Evolutionary conservation across 331 rosid genomes (phyloP).

Genomic region (Phaseolus coccineus): DNA sequence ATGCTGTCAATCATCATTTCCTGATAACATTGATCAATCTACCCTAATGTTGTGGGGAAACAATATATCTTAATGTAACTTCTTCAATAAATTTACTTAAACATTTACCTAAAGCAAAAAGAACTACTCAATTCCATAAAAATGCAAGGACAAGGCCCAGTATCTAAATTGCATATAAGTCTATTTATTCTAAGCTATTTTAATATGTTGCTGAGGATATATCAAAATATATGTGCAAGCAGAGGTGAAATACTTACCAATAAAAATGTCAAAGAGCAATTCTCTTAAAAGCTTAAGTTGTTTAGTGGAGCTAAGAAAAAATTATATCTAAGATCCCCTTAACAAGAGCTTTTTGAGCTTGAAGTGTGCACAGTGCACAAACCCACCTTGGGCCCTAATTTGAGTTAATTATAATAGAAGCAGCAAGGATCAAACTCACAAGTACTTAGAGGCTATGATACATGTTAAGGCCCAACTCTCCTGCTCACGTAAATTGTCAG

Average conservation of each 20-base stretch:
- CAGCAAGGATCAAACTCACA: neutral
- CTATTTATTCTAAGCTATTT: neutral
- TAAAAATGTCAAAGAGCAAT: neutral
- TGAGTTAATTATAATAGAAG: neutral
- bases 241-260: constrained; percentile 20
- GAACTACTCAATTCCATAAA: neutral
- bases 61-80: constrained; percentile 12
- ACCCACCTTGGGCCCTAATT: neutral
- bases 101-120: constrained; percentile 5
- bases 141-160: neutral
- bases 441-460: neutral
- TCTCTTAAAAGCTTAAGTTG: neutral
- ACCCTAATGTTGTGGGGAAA: neutral
- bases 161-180: neutral
- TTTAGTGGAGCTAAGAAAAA: constrained; percentile 2
- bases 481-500: neutral
- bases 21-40: constrained; percentile 9
- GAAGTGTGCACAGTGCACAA: neutral
- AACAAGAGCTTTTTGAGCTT: neutral
- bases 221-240: constrained; percentile 26
- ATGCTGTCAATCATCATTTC: neutral
- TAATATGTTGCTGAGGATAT: neutral
- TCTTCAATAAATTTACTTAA: constrained; percentile 1
- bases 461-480: constrained; percentile 17
- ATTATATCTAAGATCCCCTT: neutral